Evolutionary conservation across 768 basidiomycete genomes (phyloP), one percentile per base, ranked within the genome.

Genomic region (Agaricus bisporus): DNA sequence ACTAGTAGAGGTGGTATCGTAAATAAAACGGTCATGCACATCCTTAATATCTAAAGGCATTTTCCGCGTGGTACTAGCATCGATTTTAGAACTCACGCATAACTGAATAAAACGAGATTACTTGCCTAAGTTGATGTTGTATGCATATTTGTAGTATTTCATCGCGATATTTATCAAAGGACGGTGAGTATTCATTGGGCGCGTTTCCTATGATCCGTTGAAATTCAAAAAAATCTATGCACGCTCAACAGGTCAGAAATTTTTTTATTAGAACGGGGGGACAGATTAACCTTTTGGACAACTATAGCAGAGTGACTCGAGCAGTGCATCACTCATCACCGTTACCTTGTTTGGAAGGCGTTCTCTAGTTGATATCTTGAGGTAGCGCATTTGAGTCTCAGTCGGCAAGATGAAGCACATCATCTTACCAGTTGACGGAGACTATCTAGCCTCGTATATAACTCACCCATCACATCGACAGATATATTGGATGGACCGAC

Each of bases 221-320:
- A 25, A 54, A 54, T 37, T 48, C 46, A 9, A 32, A 14, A 35
- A 48, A 54, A 42, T 54, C 53, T 54, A 18, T 7, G 28, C 18
- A 12, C 6, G 17, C 26, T 4, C 22, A 4, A 43, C 10, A n/a
- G 7, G 25, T 2, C 25, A 20, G 37, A 18, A 15, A n/a, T 32
- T 26, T 28, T 26, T 12, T 43, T 36, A 5, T n/a, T 28, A 26
- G 26, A 46, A 44, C 20, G 18, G 14, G 6, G 10, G 2, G 11
- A 14, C 26, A 28, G 17, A 9, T 20, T 48, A 20, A 54, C 53
- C 53, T 37, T 20, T 46, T 5, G 53, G 53, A 17, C 46, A 48
- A 25, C 25, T 17, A 12, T 18, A 54, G 32, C 36, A 48, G 25
- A 54, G 20, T n/a, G 38, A 18, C 22, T 54, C 38, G 1, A 54